Percentiles rank a stretch among this genome's conserved stretches.
Conservation (phyloP, 148 eudicot species). For the Silene conica region DNA sequence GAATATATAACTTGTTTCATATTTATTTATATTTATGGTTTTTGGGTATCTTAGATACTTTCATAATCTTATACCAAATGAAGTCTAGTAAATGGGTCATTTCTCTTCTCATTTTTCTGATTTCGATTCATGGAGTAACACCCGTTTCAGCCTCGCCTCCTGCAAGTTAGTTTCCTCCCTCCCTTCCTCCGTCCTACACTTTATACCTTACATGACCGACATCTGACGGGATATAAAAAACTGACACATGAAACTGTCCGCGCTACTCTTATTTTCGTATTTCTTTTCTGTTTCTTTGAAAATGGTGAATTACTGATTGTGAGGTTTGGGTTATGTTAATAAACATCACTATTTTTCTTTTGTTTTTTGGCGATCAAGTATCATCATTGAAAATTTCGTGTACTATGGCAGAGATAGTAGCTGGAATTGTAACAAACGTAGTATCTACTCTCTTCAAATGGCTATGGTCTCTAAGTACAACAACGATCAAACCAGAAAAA, state of each 20-base stretch:
- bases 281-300: too few relatives aligned
- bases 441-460: constrained; percentile 59
- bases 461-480: constrained; percentile 70
- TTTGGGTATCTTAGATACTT: neutral
- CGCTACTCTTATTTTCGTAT: too few relatives aligned
- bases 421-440: constrained; percentile 69
- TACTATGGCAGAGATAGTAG: constrained; percentile 51
- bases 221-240: too few relatives aligned
- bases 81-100: constrained; percentile 39
- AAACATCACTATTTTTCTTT: too few relatives aligned
- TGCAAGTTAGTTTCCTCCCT: constrained; percentile 63
- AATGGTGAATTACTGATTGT: too few relatives aligned
- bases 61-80: constrained; percentile 3
- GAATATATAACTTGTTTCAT: neutral
- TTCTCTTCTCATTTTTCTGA: constrained; percentile 28
- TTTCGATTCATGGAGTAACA: constrained; percentile 40
- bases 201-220: too few relatives aligned
- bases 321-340: too few relatives aligned
- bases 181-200: too few relatives aligned
- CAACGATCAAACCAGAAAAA: constrained; percentile 44
- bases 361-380: too few relatives aligned
- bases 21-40: too few relatives aligned
- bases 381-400: too few relatives aligned
- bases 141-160: constrained; percentile 72
- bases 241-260: too few relatives aligned